Evolutionary conservation across 768 basidiomycete species (phyloP).

Genomic region (Imleria badia): DNA sequence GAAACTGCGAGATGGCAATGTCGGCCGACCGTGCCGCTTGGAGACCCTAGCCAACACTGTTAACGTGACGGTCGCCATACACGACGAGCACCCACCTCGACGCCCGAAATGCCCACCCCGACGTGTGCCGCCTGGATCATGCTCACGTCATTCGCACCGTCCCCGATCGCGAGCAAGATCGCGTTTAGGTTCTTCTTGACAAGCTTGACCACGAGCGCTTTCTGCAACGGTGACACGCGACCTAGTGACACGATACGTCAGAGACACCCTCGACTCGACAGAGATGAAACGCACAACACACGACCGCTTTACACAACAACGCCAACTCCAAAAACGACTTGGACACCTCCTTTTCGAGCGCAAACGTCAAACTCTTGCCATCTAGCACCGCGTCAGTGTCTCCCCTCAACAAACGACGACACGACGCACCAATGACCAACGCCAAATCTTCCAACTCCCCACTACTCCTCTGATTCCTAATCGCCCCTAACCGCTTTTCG

Average conservation of each 20-base stretch:
- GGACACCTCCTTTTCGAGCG: constrained; percentile 89
- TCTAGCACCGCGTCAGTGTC: too few species aligned
- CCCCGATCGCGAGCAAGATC: constrained; percentile 94
- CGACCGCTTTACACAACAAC: constrained; percentile 97
- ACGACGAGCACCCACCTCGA: constrained; percentile 62
- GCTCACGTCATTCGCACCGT: constrained; percentile 97
- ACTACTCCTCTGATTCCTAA: constrained; percentile 87
- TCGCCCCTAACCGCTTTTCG: constrained; percentile 83
- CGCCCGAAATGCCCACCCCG: constrained; percentile 95
- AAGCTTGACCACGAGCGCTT: constrained; percentile 97
- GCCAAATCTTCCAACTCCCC: constrained; percentile 96
- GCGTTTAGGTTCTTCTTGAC: constrained; percentile 96
- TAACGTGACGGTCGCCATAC: too few species aligned
- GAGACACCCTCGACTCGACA: background rate
- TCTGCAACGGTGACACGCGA: constrained; percentile 96
- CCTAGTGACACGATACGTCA: constrained; percentile 39
- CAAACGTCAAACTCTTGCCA: constrained; percentile 91
- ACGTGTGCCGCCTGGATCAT: constrained; percentile 99
- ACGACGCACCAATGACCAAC: constrained; percentile 77
- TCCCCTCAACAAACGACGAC: background rate
- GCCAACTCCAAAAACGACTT: constrained; percentile 92
- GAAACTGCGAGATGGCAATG: constrained; percentile 96
- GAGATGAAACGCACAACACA: constrained; percentile 76
- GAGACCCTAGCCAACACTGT: constrained; percentile 58
- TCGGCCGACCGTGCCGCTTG: constrained; percentile 99